These are phyloP conservation scores for Trifolium subterraneum DNA, from an alignment of 306 rosid species.

Conservation along the genomic window DNA sequence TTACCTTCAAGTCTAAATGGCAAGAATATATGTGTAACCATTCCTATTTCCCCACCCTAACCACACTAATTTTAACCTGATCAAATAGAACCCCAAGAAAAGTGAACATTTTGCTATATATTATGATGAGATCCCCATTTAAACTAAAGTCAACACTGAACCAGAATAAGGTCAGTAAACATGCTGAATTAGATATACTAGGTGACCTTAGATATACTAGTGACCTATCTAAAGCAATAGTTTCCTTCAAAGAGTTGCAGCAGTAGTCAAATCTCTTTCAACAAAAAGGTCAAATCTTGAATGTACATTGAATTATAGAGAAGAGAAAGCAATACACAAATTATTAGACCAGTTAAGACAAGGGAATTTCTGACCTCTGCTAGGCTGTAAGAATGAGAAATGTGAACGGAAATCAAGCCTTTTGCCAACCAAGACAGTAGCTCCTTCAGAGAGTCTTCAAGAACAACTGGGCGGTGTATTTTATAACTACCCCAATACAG, in stretches of 20 bases:
- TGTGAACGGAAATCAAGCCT: constrained; percentile 77
- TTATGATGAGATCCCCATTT: constrained; percentile 5
- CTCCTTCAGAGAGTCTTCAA: constrained; percentile 80
- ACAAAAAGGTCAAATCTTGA: constrained; percentile 23
- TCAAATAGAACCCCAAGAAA: background rate
- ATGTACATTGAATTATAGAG: constrained; percentile 8
- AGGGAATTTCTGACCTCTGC: constrained; percentile 69
- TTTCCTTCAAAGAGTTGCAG: background rate
- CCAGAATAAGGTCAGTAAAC: background rate
- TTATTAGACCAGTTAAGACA: constrained; percentile 1
- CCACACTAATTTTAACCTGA: background rate
- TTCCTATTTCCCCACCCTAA: constrained; percentile 23
- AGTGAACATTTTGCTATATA: background rate
- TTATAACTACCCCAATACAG: constrained; percentile 97
- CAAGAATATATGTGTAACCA: background rate
- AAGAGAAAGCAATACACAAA: background rate
- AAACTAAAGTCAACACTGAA: background rate
- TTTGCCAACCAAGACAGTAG: constrained; percentile 76
- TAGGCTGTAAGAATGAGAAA: constrained; percentile 74
- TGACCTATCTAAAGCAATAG: constrained; percentile 14
- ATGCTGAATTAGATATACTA: background rate
- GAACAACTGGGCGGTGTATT: constrained; percentile 72
- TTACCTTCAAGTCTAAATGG: constrained; percentile 17
- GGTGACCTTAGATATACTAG: background rate
- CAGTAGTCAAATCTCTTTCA: constrained; percentile 23